Evolutionary conservation across 768 basidiomycete species (phyloP).

Genomic region (Sporobolomyces roseus): DNA sequence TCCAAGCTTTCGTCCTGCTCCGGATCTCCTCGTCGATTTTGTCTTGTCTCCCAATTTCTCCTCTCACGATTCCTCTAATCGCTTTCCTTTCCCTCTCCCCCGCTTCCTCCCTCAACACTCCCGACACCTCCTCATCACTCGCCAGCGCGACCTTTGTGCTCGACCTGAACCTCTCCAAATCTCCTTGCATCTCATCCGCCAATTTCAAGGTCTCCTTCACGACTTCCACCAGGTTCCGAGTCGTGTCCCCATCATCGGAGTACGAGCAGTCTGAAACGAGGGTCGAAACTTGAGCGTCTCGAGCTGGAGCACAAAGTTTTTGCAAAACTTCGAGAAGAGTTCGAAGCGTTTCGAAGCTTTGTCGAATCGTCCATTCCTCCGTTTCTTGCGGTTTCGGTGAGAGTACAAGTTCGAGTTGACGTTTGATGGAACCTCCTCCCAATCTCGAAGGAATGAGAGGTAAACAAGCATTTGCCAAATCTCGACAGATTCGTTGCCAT

Average conservation of each 20-base stretch:
- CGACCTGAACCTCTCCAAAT: slow-evolving; percentile 7
- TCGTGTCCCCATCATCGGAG: no score
- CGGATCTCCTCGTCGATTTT: slow-evolving; percentile 1
- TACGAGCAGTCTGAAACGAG: no score
- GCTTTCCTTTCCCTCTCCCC: slow-evolving; percentile 11
- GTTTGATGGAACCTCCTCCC: background rate
- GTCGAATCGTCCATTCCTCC: background rate
- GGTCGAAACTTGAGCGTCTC: slow-evolving; percentile 4
- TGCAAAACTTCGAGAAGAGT: background rate
- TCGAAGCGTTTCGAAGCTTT: background rate
- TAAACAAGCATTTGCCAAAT: slow-evolving; percentile 3
- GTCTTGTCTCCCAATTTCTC: background rate
- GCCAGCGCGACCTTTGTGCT: background rate
- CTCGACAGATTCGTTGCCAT: background rate
- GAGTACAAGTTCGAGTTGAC: background rate
- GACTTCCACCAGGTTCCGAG: slow-evolving; percentile 4
- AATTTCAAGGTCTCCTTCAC: slow-evolving; percentile 3
- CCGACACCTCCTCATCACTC: background rate
- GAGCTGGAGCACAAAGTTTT: slow-evolving; percentile 24
- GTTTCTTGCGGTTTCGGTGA: background rate
- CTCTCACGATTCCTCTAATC: background rate
- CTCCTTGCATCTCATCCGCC: slow-evolving; percentile 6
- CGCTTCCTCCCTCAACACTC: slow-evolving; percentile 11
- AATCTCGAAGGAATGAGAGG: slow-evolving; percentile 4
- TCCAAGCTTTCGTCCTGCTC: background rate